Percentiles rank a stretch among this genome's conserved stretches.
These are phyloP conservation scores for Zygoascus biomembranicola DNA, from an alignment of 805 yeast species.

Conservation along the genomic window DNA sequence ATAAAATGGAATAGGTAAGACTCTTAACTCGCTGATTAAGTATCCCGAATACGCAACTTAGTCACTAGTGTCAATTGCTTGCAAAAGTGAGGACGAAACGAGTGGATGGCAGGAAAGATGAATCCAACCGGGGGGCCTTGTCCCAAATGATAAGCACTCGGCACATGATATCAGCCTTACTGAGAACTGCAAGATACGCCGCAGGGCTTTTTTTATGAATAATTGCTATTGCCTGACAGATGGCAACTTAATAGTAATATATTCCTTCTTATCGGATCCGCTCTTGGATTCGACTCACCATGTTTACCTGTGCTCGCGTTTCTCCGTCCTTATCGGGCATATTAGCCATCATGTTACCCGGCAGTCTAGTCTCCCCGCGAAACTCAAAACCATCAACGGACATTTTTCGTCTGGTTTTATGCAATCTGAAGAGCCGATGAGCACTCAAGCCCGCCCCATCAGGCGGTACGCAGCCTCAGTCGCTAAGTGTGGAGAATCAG, in stretches of 20 bases:
- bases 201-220: too few species aligned
- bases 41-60: not conserved
- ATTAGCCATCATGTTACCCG: not conserved
- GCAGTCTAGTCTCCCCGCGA: not conserved
- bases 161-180: too few species aligned
- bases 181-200: too few species aligned
- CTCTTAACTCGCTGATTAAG: not conserved
- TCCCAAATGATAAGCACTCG: not conserved
- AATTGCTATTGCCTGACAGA: too few species aligned
- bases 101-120: not conserved
- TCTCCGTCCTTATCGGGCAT: too few species aligned
- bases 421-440: not conserved
- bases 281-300: too few species aligned
- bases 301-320: too few species aligned
- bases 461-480: conserved; percentile 9
- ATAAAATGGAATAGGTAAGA: not conserved
- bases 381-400: too few species aligned
- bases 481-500: conserved; percentile 8
- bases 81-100: not conserved
- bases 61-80: not conserved
- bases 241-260: too few species aligned
- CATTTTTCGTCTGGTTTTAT: too few species aligned
- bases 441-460: conserved; percentile 2
- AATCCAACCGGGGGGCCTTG: not conserved
- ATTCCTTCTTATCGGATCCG: too few species aligned